Percentiles rank a stretch among this genome's conserved stretches.
Conservation (phyloP, 805 yeast species). For the Ogataea corticis region DNA sequence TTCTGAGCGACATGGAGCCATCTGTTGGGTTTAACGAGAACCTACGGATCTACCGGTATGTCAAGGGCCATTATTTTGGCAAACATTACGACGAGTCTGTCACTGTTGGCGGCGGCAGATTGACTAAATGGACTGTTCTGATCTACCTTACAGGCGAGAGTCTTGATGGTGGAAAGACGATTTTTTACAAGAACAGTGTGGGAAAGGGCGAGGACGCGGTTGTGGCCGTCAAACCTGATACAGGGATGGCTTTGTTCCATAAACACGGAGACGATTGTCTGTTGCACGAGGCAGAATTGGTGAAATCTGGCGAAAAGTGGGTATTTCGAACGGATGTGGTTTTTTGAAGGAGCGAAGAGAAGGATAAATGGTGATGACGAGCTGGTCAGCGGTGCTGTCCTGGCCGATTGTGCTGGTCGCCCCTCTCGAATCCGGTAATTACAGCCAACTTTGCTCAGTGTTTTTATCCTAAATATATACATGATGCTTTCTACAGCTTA, state of each 20-base stretch:
- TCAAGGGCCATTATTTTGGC: slow-evolving; percentile 58
- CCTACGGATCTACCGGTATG: slow-evolving; percentile 54
- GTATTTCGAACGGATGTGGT: slow-evolving; percentile 60
- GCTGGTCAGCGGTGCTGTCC: too few relatives aligned
- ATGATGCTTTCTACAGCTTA: slow-evolving; percentile 6
- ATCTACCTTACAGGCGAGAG: slow-evolving; percentile 59
- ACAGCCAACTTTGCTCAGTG: too few relatives aligned
- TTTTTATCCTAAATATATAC: slow-evolving; percentile 8
- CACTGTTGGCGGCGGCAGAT: slow-evolving; percentile 34
- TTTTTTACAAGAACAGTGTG: slow-evolving; percentile 40
- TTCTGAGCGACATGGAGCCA: slow-evolving; percentile 31
- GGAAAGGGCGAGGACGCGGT: slow-evolving; percentile 24
- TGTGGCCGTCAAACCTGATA: slow-evolving; percentile 42
- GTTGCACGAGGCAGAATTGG: slow-evolving; percentile 57
- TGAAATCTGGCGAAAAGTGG: slow-evolving; percentile 58
- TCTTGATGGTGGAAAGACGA: slow-evolving; percentile 60
- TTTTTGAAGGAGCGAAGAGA: slow-evolving; percentile 19
- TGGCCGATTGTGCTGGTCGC: too few relatives aligned
- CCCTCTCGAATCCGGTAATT: too few relatives aligned
- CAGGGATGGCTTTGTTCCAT: slow-evolving; percentile 60
- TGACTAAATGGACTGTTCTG: slow-evolving; percentile 59
- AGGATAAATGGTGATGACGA: too few relatives aligned
- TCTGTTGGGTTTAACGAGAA: slow-evolving; percentile 57
- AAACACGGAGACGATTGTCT: slow-evolving; percentile 68
- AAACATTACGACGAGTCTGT: slow-evolving; percentile 64